A percentile compares a stretch with the other conserved stretches of the same genome.
Conservation (phyloP, 495 filamentous ascomycete species). For the Daldinia bambusicola region DNA sequence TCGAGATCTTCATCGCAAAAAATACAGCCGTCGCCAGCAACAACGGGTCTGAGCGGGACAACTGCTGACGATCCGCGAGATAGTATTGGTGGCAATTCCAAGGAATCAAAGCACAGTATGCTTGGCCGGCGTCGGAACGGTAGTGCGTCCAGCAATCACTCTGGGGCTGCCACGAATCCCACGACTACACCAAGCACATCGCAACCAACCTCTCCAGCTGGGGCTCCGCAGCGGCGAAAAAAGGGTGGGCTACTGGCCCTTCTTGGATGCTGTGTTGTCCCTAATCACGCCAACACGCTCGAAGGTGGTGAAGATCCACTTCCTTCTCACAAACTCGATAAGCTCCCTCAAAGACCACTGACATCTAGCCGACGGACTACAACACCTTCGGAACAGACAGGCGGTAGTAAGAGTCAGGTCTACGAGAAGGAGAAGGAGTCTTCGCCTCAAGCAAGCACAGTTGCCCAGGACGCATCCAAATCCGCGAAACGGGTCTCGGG, state of each 20-base stretch:
- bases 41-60: conserved; percentile 72
- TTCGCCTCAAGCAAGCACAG: conserved; percentile 33
- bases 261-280: conserved; percentile 81
- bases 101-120: conserved; percentile 75
- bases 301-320: conserved; percentile 68
- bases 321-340: conserved; percentile 72
- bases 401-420: conserved; percentile 59
- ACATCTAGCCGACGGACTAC: conserved; percentile 66
- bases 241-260: conserved; percentile 76
- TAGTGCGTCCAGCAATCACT: conserved; percentile 67
- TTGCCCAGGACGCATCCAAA: conserved; percentile 48
- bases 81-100: conserved; percentile 67
- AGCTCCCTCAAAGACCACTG: conserved; percentile 61
- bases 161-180: conserved; percentile 58
- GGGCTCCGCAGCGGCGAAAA: conserved; percentile 62
- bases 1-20: conserved; percentile 77
- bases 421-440: conserved; percentile 57
- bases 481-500: conserved; percentile 58
- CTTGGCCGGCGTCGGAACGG: conserved; percentile 73
- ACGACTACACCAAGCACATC: conserved; percentile 58
- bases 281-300: conserved; percentile 69
- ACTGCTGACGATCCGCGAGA: conserved; percentile 69
- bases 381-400: conserved; percentile 64
- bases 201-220: conserved; percentile 59
- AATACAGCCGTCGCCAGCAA: conserved; percentile 68